Conservation (phyloP, 2,329 filamentous ascomycete species). For the Fusarium sterilihyphosum region DNA sequence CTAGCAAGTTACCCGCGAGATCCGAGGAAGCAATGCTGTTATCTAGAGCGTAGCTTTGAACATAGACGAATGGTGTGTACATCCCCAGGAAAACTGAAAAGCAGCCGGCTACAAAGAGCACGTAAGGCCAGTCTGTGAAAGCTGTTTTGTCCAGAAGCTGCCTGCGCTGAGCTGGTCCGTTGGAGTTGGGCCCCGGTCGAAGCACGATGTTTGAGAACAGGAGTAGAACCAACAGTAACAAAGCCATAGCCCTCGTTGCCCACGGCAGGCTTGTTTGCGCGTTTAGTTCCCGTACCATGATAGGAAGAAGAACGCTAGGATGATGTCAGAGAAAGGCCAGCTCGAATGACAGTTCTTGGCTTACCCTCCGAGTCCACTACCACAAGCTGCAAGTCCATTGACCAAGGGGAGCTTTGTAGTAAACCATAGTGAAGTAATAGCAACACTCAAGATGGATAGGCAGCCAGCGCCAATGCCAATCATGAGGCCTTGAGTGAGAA, state of each 20-base stretch:
- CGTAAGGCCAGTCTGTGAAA: conserved; percentile 31
- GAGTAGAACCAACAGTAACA: conserved; percentile 13
- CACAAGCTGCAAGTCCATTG: conserved; percentile 80
- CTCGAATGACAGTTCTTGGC: background rate
- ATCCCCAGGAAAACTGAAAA: conserved; percentile 66
- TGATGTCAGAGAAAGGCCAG: accelerated
- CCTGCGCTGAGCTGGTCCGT: background rate
- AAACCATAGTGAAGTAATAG: conserved; percentile 82
- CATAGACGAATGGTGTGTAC: conserved; percentile 75
- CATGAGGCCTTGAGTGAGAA: conserved; percentile 78
- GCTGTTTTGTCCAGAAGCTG: conserved; percentile 26
- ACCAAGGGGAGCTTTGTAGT: conserved; percentile 74
- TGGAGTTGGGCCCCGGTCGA: background rate
- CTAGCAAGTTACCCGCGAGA: conserved; percentile 79
- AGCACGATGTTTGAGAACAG: conserved; percentile 17
- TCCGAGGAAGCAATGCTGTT: conserved; percentile 64
- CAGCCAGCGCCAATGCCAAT: conserved; percentile 76
- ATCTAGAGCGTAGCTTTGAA: conserved; percentile 75
- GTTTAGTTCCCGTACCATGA: conserved; percentile 29
- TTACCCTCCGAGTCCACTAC: conserved; percentile 71
- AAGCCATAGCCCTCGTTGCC: conserved; percentile 23
- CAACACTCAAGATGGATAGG: conserved; percentile 81
- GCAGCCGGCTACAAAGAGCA: conserved; percentile 10
- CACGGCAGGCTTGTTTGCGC: conserved; percentile 5
- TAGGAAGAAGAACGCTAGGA: conserved; percentile 29